Evolutionary conservation across 2,329 filamentous ascomycete genomes (phyloP), one percentile per base, ranked within the genome.

Genomic region (Ascochyta lentis): DNA sequence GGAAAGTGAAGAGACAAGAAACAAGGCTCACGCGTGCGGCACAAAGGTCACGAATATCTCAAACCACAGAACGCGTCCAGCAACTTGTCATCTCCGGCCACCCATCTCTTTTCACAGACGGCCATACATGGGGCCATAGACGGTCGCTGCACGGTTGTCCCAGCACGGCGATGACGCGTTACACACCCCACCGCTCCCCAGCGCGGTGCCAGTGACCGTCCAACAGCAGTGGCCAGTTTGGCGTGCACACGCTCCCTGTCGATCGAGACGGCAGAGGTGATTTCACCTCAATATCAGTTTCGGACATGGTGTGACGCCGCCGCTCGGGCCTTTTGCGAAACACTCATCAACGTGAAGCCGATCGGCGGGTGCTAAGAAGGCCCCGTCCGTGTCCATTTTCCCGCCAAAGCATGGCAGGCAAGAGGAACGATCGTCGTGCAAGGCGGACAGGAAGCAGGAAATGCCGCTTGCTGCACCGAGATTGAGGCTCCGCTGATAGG

Each of bases 401-500:
- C 29, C 29, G 29, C 29, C 13, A 27, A 24, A 35, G 40, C 49
- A 51, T 45, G 31, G 4, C 19, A 10, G 23, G 35, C 26, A 16
- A 41, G 43, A 47, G 29, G 49, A 53, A 34, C 35, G 49, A 53
- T 53, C 35, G 24, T 6, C 49, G 23, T 27, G 10, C 19, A 16
- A 46, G 35, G 34, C 19, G 37, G 37, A 26, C 29, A 35, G 12
- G n/a, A 13, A 12, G 29, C 29, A 31, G 29, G 12, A 31, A 15
- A 13, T 24, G 37, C 37, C 43, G 26, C 9, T 9, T 9, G 7
- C 3, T 42, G 42, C 40, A 34, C 24, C 46, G 53, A 56, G 33
- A 35, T 35, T 56, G 53, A 51, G 47, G 53, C 42, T 56, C 53
- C 53, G 53, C 53, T 56, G 53, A 56, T 56, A 47, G 47, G 26